A percentile compares a stretch with the other conserved stretches of the same genome.
phyloP scores from a whole-genome alignment of 352 stramenopile species.

The Globisporangium parvum region DNA sequence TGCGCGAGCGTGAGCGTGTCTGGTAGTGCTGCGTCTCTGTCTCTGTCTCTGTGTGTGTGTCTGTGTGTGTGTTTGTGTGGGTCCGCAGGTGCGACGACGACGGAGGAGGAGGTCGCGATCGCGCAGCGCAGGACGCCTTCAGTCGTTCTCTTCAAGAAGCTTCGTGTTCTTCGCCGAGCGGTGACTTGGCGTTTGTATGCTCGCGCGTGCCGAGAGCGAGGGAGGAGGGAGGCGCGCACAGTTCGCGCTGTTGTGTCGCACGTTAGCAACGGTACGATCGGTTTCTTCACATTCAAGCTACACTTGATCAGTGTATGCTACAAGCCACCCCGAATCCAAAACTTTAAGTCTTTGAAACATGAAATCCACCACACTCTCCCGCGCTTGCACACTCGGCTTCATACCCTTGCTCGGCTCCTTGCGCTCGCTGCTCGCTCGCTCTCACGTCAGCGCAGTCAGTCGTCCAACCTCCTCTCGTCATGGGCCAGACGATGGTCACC shows the following conservation, averaged over 20 bases:
- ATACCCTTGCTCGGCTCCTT: too few relatives aligned
- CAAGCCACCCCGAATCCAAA: neutral
- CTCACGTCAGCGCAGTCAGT: too few relatives aligned
- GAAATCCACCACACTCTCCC: neutral
- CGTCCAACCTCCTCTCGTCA: too few relatives aligned
- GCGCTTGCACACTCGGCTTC: neutral
- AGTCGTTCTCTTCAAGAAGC: constrained; percentile 13
- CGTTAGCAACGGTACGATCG: neutral
- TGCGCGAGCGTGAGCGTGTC: constrained; percentile 1
- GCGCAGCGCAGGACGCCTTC: neutral
- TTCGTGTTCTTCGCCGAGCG: constrained; percentile 12
- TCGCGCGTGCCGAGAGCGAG: neutral
- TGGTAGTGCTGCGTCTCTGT: neutral
- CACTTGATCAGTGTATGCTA: neutral
- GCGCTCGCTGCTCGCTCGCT: too few relatives aligned
- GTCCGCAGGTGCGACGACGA: neutral
- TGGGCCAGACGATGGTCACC: too few relatives aligned
- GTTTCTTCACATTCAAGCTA: neutral
- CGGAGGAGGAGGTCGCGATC: neutral
- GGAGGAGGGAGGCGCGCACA: neutral
- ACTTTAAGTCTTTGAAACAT: neutral
- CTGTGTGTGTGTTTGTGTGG: neutral
- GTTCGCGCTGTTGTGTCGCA: neutral
- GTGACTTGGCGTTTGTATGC: constrained; percentile 2
- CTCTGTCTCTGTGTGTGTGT: neutral